phyloP scores from a whole-genome alignment of 331 rosid genomes.

The Saraca asoca region DNA sequence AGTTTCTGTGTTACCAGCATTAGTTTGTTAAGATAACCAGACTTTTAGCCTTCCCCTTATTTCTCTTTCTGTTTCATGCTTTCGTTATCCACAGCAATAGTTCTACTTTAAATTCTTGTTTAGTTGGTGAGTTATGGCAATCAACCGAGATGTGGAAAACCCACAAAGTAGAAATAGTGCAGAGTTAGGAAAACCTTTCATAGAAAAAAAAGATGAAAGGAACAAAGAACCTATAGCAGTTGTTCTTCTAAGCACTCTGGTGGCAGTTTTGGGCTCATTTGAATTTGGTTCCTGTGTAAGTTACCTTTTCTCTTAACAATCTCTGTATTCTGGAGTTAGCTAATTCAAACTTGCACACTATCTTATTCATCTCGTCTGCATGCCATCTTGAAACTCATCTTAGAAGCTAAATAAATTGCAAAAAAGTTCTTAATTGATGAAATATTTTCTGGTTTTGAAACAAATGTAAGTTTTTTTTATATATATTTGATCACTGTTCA shows the following conservation, averaged over 20 bases:
- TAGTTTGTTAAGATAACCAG: not conserved
- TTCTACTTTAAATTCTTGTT: not conserved
- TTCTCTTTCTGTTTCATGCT: not conserved
- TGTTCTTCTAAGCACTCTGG: constrained; percentile 10
- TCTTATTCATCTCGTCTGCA: not conserved
- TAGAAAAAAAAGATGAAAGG: not conserved
- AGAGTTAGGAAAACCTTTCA: not conserved
- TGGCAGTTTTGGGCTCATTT: constrained; percentile 14
- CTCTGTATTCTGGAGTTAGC: not conserved
- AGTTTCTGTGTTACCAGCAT: not conserved
- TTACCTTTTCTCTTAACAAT: not conserved
- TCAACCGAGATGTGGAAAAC: not conserved
- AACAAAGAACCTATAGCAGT: constrained; percentile 1
- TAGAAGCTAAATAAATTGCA: not conserved
- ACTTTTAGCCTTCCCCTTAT: not conserved
- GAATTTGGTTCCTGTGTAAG: constrained; percentile 6
- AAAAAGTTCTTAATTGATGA: not conserved
- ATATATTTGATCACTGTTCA: not conserved
- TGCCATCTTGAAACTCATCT: not conserved
- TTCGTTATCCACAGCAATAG: not conserved
- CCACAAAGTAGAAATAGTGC: not conserved
- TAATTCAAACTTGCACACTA: not conserved
- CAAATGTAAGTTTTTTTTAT: no score
- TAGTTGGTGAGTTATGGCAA: constrained; percentile 5
- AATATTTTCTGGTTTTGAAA: not conserved